Evolutionary conservation across 164 flowering plant species (phyloP), one percentile per base, ranked within the genome.

Genomic region (Tinospora cordifolia): DNA sequence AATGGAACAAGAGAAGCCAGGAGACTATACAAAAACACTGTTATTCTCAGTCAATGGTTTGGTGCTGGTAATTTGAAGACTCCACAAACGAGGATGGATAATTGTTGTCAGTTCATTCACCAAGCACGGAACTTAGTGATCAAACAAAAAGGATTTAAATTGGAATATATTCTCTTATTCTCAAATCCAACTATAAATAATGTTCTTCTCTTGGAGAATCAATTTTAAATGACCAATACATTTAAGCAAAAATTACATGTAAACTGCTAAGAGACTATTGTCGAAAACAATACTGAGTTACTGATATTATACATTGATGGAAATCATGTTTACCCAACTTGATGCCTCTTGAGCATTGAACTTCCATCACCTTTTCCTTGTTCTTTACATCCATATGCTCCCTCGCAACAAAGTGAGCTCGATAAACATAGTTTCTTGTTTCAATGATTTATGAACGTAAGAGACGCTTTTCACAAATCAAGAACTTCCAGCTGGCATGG

Each of bases 401-500:
- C 21, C 19, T 47, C 54, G 36, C 17, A 47, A 47, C 60, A 54
- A 19, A 54, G 19, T 54, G 60, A 54, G 24, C 60, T 54, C 25
- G 24, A 15, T 25, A 13, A 47, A 30, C 22, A 1, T 67, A 21
- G 47, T 13, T 47, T 19, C 14, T 47, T 39, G 9, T 34, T 64
- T 19, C 30, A 62, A 40, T 30, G 22, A 8, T n/a, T 72, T 58
- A 69, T 57, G 36, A 54, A 8, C 39, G 69, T 63, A 72, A 77
- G 57, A 81, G 39, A 25, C 81, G 80, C 72, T 88, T 89, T 26
- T 87, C 87, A 40, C 91, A 82, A 21, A 72, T 74, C 73, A 89
- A 80, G 70, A 88, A 59, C 79, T 77, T 87, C 77, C 78, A 81
- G 74, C 84, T 88, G 62, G 94, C 81, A 75, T 85, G 83, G 22